Base-by-base conservation (phyloP, 2,329 filamentous ascomycete genomes). In the Lachnellula cervina region DNA sequence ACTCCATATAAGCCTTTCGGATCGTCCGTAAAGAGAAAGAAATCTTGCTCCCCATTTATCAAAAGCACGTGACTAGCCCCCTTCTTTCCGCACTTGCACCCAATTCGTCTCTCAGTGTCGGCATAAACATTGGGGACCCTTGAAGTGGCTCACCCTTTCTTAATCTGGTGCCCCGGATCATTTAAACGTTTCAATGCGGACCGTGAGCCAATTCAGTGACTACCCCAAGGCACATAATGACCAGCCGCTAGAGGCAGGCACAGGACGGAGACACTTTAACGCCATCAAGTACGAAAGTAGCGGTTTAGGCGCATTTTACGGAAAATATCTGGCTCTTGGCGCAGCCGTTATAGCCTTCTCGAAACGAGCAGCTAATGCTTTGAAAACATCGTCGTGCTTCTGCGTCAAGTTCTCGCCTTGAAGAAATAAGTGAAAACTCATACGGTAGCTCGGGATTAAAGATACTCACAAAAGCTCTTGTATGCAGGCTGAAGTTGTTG, bases 311-410 rank as follows among this genome's bases (percentile, higher is more conserved):
- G 8, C 9, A 2, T 28, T 0, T 9, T 28, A 28, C 8, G 28
- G 28, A 9, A 28, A 28, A 8, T 9, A 28, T 2, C 28, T 9
- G 28, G 6, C 28, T 28, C 28, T 9, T 9, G 28, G 28, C 28
- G 28, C 28, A 28, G 9, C 28, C 9, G 28, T 28, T 28, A 7
- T 8, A 28, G 28, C 28, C 28, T 28, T 28, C 28, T 9, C 28
- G 9, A 28, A 23, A 14, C 17, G 37, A 35, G 55, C 53, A 11
- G 61, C 48, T 9, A 62, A 44, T 4, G 48, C 46, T 17, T 58
- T 59, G 21, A 62, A 58, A 3, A 60, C 48, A 53, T 61, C 49
- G 37, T 62, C 60, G 23, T 62, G 54, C 13, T 57, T 48, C 21
- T 52, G 46, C 13, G 48, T 56, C 8, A 62, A 37, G 2, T 59